Base-by-base conservation (phyloP, 1,139 yeast genomes). In the Pichia sp. region DNA sequence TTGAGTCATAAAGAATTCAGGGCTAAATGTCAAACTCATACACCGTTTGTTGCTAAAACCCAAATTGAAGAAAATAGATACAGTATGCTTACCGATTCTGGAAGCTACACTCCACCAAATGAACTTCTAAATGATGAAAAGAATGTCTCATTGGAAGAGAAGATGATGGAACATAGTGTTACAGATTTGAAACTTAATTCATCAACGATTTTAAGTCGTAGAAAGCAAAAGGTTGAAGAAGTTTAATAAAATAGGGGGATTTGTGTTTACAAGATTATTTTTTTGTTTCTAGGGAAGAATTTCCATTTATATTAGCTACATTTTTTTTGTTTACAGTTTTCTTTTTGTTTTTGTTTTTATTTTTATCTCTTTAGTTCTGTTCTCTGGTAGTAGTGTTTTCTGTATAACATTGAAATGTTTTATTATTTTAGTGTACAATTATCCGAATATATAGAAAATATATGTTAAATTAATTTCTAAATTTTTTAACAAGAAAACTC, bases 131-230 rank as follows among this genome's bases (percentile, higher is more conserved):
- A 20, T n/a, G 34, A 20, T 32, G 23, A 6, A 26, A 30, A 16
- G 4, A 24, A 16, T 2, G 39, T 38, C 6, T 42, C 44, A 2
- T 16, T 48, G 11, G 51, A 50, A 23, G 41, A 48, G 25, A 42
- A 42, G 23, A 32, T 48, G 44, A 31, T 30, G 12, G 42, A 44
- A 23, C 53, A 46, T 32, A 50, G 48, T 6, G 41, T 52, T 38
- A 78, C 78, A 56, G 78, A 77, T 50, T 67, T 80, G 57, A 74
- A 74, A 46, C 64, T 80, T 46, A 75, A 73, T 26, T 76, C 78
- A 10, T 80, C 84, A n/a, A 75, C 81, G 1, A 71, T 80, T 48
- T 63, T 80, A 45, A 80, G 72, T 49, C 71, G 86, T 58, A 69
- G 86, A 51, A 73, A 64, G 61, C 45, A 34, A 23, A 43, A 43